A percentile compares a stretch with the other conserved stretches of the same genome.
Evolutionary conservation across 331 rosid species (phyloP).

Genomic region (Quercus phellos): DNA sequence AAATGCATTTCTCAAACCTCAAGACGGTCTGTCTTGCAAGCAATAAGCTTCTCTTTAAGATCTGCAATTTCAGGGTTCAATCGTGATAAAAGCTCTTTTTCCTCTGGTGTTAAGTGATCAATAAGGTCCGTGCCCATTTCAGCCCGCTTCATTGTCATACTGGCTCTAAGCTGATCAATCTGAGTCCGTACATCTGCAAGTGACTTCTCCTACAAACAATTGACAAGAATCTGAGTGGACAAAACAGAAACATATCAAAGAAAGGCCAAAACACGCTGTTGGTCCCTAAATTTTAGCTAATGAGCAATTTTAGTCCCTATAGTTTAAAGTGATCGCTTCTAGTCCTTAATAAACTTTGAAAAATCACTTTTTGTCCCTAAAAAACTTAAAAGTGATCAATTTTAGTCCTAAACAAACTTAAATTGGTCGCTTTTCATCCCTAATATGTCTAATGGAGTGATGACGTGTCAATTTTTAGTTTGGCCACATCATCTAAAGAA

Average conservation of each 20-base stretch:
- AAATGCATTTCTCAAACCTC: slow-evolving; percentile 54
- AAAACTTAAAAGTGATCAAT: too few species aligned
- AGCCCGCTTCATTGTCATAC: slow-evolving; percentile 68
- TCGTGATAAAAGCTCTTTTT: slow-evolving; percentile 69
- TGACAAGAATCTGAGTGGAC: slow-evolving; percentile 20
- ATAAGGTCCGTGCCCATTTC: slow-evolving; percentile 97
- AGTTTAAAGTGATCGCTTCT: too few species aligned
- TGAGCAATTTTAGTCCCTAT: too few species aligned
- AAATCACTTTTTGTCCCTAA: too few species aligned
- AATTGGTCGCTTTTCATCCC: too few species aligned
- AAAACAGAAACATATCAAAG: not conserved
- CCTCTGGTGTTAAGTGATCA: slow-evolving; percentile 87
- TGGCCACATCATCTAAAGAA: too few species aligned
- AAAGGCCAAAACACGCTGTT: not conserved
- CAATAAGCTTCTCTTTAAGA: slow-evolving; percentile 75
- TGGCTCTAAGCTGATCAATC: slow-evolving; percentile 81
- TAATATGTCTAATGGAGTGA: too few species aligned
- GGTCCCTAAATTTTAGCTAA: too few species aligned
- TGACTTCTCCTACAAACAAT: slow-evolving; percentile 74
- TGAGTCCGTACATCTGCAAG: slow-evolving; percentile 74
- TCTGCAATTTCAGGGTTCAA: slow-evolving; percentile 87
- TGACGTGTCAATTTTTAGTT: too few species aligned
- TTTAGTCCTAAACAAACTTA: too few species aligned
- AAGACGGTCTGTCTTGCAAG: slow-evolving; percentile 82
- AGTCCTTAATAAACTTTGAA: too few species aligned